Evolutionary conservation across 495 filamentous ascomycete species (phyloP), one percentile per base, ranked within the genome.

Genomic region (Evansstolkia leycettana): DNA sequence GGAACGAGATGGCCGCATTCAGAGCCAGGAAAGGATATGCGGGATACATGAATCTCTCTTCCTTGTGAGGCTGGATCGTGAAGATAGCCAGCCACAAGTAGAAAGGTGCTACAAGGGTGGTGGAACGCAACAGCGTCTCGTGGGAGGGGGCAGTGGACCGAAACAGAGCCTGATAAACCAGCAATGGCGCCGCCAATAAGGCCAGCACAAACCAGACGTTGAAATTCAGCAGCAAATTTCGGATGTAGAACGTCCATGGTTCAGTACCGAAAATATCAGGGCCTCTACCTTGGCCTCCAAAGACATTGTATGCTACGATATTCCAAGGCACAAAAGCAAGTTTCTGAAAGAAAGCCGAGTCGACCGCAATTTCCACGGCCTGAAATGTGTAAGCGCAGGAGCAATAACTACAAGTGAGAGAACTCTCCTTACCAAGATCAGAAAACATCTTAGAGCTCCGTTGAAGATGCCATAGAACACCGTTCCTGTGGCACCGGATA

Each of bases 21-120:
- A 96, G 67, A n/a, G 82, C 85, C 16, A 99, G 68, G 34, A 85
- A 80, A 7, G 92, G 90, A 53, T 99, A 99, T 15, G 78, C 80
- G 0, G 89, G 89, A 55, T 93, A 96, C 87, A 99, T 96, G 64
- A 99, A 99, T 6, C 92, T 69, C 51, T 99, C 92, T 56, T 99
- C 92, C 48, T 99, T 99, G 67, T 99, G 92, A 13, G 90, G 79
- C 51, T 96, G 90, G 7, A 78, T 51, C 2, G 84, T 84, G 59
- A 99, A 95, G 36, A 96, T 89, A 5, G 55, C 74, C 16, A 96
- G 72, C 92, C 92, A 99, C 54, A 94, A 70, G 53, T 95, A 96
- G 58, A 95, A 89, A 0, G 92, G 89, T 1, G 76, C 58, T 32
- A 82, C 61, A 46, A 89, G 79, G 19, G 84, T 72, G 31, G 89